Conservation (phyloP, 495 filamentous ascomycete species). For the Geoglossum glabrum region DNA sequence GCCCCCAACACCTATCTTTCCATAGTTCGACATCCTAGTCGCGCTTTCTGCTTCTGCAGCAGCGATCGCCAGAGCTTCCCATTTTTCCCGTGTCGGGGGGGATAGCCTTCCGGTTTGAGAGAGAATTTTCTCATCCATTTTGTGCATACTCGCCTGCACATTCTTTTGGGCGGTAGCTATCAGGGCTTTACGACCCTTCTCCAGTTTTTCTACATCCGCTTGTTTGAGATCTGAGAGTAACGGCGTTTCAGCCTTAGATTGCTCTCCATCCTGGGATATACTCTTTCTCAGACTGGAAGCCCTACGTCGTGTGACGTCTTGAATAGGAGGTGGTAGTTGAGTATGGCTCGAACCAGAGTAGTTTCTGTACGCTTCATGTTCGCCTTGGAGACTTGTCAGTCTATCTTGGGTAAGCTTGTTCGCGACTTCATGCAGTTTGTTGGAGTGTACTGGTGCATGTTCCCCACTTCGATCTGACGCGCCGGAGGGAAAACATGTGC, state of each 20-base stretch:
- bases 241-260: constrained; percentile 60
- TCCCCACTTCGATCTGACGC: constrained; percentile 12
- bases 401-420: constrained; percentile 70
- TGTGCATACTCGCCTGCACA: constrained; percentile 53
- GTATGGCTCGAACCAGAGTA: constrained; percentile 46
- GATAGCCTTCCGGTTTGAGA: constrained; percentile 57
- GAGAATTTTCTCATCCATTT: constrained; percentile 62
- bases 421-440: constrained; percentile 60
- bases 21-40: constrained; percentile 29
- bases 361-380: constrained; percentile 44
- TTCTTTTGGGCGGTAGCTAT: constrained; percentile 68
- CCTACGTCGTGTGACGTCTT: constrained; percentile 35
- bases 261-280: constrained; percentile 38
- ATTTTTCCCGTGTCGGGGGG: constrained; percentile 46
- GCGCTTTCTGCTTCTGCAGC: constrained; percentile 47
- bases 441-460: constrained; percentile 25
- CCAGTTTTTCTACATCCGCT: constrained; percentile 56
- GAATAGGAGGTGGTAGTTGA: constrained; percentile 32
- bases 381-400: constrained; percentile 56
- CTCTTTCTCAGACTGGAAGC: constrained; percentile 46
- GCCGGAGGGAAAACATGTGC: constrained; percentile 19
- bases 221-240: constrained; percentile 44
- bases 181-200: constrained; percentile 48
- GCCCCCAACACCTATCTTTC: constrained; percentile 61
- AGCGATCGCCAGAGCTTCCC: constrained; percentile 54